Conservation (phyloP, 2,329 filamentous ascomycete genomes). For the Cordyceps tenuipes region DNA sequence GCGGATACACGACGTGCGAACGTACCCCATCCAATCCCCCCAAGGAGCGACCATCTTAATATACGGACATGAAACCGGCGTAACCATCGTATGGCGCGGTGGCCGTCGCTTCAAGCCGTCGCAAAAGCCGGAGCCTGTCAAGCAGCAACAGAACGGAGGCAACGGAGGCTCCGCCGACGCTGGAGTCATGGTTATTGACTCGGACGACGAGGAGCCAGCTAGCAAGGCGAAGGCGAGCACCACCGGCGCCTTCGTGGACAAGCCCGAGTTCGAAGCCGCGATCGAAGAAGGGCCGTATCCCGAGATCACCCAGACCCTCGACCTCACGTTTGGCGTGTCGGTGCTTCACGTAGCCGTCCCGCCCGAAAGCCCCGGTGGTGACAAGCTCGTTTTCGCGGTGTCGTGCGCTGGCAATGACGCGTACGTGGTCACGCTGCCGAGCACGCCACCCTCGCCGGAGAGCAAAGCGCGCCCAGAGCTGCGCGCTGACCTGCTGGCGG, state of each 20-base stretch:
- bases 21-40: constrained; percentile 52
- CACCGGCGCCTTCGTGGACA: constrained; percentile 13
- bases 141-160: constrained; percentile 43
- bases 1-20: constrained; percentile 51
- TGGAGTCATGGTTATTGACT: constrained; percentile 55
- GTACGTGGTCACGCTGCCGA: constrained; percentile 49
- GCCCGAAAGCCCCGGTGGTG: constrained; percentile 34
- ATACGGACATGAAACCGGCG: constrained; percentile 55
- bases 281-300: constrained; percentile 45
- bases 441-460: constrained; percentile 52
- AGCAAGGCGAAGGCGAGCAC: constrained; percentile 22
- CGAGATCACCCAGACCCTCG: constrained; percentile 50
- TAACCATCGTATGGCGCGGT: constrained; percentile 55
- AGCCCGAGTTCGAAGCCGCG: constrained; percentile 38
- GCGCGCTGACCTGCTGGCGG: constrained; percentile 40
- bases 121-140: constrained; percentile 24
- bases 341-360: constrained; percentile 49
- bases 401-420: constrained; percentile 50
- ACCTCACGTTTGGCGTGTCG: constrained; percentile 49
- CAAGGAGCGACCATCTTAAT: constrained; percentile 56
- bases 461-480: constrained; percentile 50
- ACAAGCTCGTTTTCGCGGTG: constrained; percentile 50
- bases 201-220: constrained; percentile 46
- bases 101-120: constrained; percentile 48
- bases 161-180: constrained; percentile 43